Percentiles rank a stretch among this genome's conserved stretches.
Conservation (phyloP, 441 rosid genomes). For the Gossypium armourianum region DNA sequence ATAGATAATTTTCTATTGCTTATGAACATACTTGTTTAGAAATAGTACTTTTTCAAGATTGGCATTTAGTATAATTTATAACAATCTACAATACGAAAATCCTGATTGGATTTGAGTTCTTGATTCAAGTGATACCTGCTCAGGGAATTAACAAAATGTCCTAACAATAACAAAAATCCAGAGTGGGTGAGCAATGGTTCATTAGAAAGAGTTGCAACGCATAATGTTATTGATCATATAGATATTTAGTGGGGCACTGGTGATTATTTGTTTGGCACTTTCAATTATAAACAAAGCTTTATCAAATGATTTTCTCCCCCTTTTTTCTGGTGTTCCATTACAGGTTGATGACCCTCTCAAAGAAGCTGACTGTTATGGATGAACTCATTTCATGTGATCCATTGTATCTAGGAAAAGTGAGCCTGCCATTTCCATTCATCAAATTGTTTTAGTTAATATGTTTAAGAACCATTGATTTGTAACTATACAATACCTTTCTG, state of each 20-base stretch:
- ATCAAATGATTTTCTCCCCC: neutral
- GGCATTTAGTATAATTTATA: neutral
- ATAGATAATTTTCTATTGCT: neutral
- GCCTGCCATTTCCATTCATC: slow-evolving; percentile 5
- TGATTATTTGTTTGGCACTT: neutral
- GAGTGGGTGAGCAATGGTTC: neutral
- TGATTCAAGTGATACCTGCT: neutral
- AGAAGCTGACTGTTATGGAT: slow-evolving; percentile 69
- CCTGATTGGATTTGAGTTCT: neutral
- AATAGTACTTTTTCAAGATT: neutral
- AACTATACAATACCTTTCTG: slow-evolving; percentile 7
- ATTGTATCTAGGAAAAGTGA: slow-evolving; percentile 66
- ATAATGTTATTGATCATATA: neutral
- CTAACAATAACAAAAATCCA: neutral
- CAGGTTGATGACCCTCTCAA: slow-evolving; percentile 79
- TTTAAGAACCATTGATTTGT: neutral
- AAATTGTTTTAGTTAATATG: neutral
- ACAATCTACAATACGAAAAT: neutral
- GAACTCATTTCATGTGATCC: slow-evolving; percentile 69
- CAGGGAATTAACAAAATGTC: neutral
- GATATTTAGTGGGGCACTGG: neutral
- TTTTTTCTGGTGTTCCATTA: slow-evolving; percentile 2
- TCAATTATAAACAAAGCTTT: neutral
- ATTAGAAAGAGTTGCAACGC: neutral
- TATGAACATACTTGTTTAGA: neutral